Percentiles rank a stretch among this genome's conserved stretches.
phyloP scores from a whole-genome alignment of 768 basidiomycete species.

The Suillus alpinus region DNA sequence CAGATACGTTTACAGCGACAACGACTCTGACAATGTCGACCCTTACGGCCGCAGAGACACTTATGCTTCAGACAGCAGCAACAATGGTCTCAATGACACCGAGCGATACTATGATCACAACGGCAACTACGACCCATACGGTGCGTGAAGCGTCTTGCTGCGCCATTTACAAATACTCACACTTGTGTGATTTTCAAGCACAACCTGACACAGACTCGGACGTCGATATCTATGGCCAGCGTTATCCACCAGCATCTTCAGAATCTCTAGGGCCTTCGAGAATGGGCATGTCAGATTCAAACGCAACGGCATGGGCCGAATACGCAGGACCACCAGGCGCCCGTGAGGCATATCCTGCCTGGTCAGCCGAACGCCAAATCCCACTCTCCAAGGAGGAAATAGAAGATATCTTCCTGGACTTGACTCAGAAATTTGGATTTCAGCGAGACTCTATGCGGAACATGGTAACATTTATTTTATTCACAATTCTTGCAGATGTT shows the following conservation, averaged over 20 bases:
- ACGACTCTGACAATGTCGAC: conserved; percentile 70
- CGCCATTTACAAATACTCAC: conserved; percentile 6
- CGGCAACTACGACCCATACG: conserved; percentile 63
- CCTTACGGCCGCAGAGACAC: conserved; percentile 63
- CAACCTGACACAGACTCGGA: conserved; percentile 86
- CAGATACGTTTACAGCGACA: conserved; percentile 65
- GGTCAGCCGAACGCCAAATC: conserved; percentile 88
- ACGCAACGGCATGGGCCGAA: conserved; percentile 72
- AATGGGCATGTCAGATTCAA: conserved; percentile 62
- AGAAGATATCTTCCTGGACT: conserved; percentile 95
- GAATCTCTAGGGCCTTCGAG: conserved; percentile 70
- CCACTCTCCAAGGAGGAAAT: conserved; percentile 99
- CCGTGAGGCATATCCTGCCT: conserved; percentile 90
- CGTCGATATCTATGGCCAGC: conserved; percentile 66
- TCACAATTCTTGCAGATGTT: conserved; percentile 10
- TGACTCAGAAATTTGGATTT: conserved; percentile 98
- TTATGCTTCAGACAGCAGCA: conserved; percentile 68
- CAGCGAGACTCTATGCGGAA: conserved; percentile 94
- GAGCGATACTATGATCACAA: conserved; percentile 63
- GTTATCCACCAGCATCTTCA: conserved; percentile 62
- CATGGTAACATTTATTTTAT: conserved; percentile 55
- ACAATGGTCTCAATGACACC: conserved; percentile 44
- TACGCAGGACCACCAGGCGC: conserved; percentile 51
- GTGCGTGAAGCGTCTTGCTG: conserved; percentile 32
- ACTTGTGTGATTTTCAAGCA: conserved; percentile 39